A percentile compares a stretch with the other conserved stretches of the same genome.
phyloP scores from a whole-genome alignment of 306 rosid species.

The Clitoria ternatea region DNA sequence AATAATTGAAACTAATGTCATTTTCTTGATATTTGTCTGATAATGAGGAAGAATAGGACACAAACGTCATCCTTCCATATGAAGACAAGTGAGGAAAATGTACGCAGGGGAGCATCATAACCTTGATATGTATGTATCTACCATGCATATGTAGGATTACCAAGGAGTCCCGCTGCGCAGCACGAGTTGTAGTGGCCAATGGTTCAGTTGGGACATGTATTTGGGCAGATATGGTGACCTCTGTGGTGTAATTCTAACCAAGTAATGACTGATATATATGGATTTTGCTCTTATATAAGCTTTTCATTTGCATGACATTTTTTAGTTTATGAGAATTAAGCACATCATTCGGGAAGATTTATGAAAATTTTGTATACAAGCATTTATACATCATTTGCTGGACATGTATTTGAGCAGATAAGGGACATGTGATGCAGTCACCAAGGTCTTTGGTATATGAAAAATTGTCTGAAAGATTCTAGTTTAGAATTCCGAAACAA shows the following conservation, averaged over 20 bases:
- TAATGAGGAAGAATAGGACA: background rate
- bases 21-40: background rate
- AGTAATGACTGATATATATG: background rate
- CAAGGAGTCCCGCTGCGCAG: too few species aligned
- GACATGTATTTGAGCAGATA: too few species aligned
- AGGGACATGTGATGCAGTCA: background rate
- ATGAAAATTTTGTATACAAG: too few species aligned
- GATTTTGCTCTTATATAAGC: background rate
- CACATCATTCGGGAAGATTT: too few species aligned
- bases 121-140: background rate
- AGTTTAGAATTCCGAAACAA: background rate
- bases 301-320: background rate
- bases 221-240: background rate
- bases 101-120: background rate
- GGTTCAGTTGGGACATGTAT: background rate
- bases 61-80: background rate
- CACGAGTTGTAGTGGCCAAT: background rate
- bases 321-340: background rate
- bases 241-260: background rate
- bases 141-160: background rate
- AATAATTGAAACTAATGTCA: background rate
- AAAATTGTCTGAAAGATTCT: background rate
- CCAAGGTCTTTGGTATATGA: background rate
- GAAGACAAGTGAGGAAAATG: background rate
- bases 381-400: too few species aligned